Evolutionary conservation across 2,329 filamentous ascomycete genomes (phyloP), one percentile per base, ranked within the genome.

Genomic region (Grosmannia penicillata): DNA sequence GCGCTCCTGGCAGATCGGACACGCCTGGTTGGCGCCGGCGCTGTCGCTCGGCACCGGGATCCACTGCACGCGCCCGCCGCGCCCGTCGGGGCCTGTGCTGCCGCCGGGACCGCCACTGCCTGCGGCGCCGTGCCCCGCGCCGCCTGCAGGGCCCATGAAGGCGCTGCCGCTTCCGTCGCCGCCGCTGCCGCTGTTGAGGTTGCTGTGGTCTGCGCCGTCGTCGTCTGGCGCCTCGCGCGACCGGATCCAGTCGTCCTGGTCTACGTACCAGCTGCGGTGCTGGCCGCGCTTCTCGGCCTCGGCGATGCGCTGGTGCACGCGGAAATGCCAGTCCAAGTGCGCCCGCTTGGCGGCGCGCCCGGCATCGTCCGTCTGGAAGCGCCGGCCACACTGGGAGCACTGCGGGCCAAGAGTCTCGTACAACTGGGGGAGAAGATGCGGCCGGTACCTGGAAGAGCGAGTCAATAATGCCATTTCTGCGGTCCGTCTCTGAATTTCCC

Each of bases 281-380:
- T 93, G 82, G 24, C 83, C 86, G 44, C 84, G 74, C 55, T 84
- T 89, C 52, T 84, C 78, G 13, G 82, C 79, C 49, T 96, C 89
- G 3, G 78, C 77, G 59, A 93, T 84, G 33, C 86, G 79, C 51
- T 87, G 82, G 52, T 95, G 89, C 19, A 89, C 87, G 40, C 81
- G 78, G 62, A 98, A 98, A 58, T 98, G 91, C 91, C 91, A 98
- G 59, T 98, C 91, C 66, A 98, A 78, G 55, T 98, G 91, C 4
- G 80, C 76, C 19, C 79, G 83, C 62, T 96, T 96, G 63, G 82
- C 82, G 53, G 79, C 78, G 50, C 76, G 82, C 11, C 89, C 89
- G 46, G 82, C 76, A 11, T 78, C 74, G 35, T 83, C 82, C 5
- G 73, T 72, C 38, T 71, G 71, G 56, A 98, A 98, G 3, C 91